Evolutionary conservation across 768 basidiomycete genomes (phyloP).

Genomic region (Psilocybe cyanescens): DNA sequence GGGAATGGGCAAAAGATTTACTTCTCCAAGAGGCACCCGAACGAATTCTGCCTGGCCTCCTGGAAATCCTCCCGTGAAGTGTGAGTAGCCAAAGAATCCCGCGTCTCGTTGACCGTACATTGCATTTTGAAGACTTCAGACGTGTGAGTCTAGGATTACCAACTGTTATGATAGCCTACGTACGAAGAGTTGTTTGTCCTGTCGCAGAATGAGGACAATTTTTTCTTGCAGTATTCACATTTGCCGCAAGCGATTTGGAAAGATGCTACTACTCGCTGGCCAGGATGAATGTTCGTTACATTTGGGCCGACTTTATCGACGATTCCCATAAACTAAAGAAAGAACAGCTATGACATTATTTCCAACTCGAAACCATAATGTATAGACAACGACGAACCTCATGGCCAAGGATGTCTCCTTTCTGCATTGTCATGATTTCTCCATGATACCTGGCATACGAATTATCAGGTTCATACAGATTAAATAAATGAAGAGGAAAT

Average conservation of each 20-base stretch:
- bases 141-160: conserved; percentile 1
- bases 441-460: conserved; percentile 52
- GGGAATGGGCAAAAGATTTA: conserved; percentile 74
- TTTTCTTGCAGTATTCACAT: conserved; percentile 75
- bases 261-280: conserved; percentile 77
- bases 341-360: background rate
- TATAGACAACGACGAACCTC: conserved; percentile 41
- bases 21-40: conserved; percentile 70
- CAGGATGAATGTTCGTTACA: conserved; percentile 61
- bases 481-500: too few species aligned
- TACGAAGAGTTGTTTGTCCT: conserved; percentile 68
- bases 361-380: background rate
- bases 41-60: conserved; percentile 81
- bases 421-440: conserved; percentile 69
- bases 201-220: conserved; percentile 75
- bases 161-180: conserved; percentile 25
- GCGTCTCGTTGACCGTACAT: conserved; percentile 74
- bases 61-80: conserved; percentile 73
- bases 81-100: conserved; percentile 74
- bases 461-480: background rate
- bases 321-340: conserved; percentile 61
- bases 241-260: conserved; percentile 81
- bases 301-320: conserved; percentile 68
- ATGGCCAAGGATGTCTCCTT: conserved; percentile 78
- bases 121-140: conserved; percentile 47